Base-by-base conservation (phyloP, 2,329 filamentous ascomycete genomes). In the Verticillium tricorpus region DNA sequence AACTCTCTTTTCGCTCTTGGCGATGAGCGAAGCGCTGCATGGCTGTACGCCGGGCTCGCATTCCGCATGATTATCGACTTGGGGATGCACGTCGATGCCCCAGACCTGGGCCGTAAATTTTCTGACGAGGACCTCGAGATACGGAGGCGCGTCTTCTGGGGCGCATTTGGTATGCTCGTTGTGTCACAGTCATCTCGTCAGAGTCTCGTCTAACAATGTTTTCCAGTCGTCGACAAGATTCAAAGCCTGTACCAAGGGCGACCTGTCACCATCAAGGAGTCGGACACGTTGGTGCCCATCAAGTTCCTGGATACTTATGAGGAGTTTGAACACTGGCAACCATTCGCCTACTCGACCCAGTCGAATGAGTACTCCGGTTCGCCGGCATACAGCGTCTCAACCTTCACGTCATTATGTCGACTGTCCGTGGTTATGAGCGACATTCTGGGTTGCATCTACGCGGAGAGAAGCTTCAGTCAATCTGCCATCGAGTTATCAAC, bases 31-130 rank as follows among this genome's bases (percentile, higher is more conserved):
- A 83, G 80, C 62, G 76, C 77, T 6, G 80, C 83, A 2, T 88
- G 85, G 85, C 66, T 86, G 5, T 87, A 86, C 63, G 78, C 81
- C 59, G 84, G 84, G 1, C 77, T 83, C 64, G 83, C 84, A 0
- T 83, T 85, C 62, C 77, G 82, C 11, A 80, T 86, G 72, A 72
- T 86, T 31, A 78, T 81, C 58, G 84, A 87, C 66, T 68, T 86
- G 5, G 79, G 82, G 0, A 79, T 86, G 64, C 81, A 84, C 64
- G 74, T 82, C 19, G 76, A 78, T 69, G 71, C 70, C 58, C 68
- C 71, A 56, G 69, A 67, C 40, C 68, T 76, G 60, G 61, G 70
- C 50, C 68, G 70, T 14, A 71, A 70, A 14, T 72, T 79, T 56
- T 75, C 77, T 2, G 76, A 79, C 50, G 79, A 82, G 61, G 79